phyloP scores from a whole-genome alignment of 768 basidiomycete species.

The Trametes villosa region DNA sequence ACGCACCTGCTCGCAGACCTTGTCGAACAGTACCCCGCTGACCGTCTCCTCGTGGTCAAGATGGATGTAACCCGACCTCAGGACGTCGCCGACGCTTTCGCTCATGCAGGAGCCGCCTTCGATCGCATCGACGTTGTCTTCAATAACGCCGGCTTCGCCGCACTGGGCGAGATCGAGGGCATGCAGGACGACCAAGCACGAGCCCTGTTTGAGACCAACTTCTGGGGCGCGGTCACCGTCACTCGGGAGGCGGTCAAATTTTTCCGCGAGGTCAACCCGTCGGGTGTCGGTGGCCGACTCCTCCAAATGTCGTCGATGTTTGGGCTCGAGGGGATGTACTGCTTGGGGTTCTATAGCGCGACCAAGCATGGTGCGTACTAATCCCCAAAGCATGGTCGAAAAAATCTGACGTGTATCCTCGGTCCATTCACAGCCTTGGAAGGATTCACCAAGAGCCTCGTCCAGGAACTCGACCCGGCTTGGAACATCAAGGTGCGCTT shows the following conservation, averaged over 20 bases:
- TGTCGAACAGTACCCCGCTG: slow-evolving; percentile 9
- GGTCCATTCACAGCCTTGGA: slow-evolving; percentile 35
- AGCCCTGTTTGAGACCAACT: slow-evolving; percentile 31
- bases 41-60: slow-evolving; percentile 26
- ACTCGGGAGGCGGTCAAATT: slow-evolving; percentile 37
- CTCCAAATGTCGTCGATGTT: slow-evolving; percentile 39
- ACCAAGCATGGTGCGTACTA: slow-evolving; percentile 7
- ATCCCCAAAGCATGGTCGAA: too few species aligned
- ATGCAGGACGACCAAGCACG: slow-evolving; percentile 21
- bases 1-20: slow-evolving; percentile 31
- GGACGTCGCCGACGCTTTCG: slow-evolving; percentile 25
- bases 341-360: slow-evolving; percentile 18
- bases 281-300: slow-evolving; percentile 37
- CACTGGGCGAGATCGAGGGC: slow-evolving; percentile 27
- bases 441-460: slow-evolving; percentile 33
- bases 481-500: slow-evolving; percentile 41
- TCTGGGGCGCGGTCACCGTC: slow-evolving; percentile 36
- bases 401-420: too few species aligned
- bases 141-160: slow-evolving; percentile 31
- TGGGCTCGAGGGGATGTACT: slow-evolving; percentile 25
- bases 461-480: slow-evolving; percentile 38
- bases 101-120: slow-evolving; percentile 17
- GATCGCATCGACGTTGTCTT: slow-evolving; percentile 34
- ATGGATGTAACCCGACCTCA: slow-evolving; percentile 27
- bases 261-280: slow-evolving; percentile 44